Evolutionary conservation across 2,329 filamentous ascomycete genomes (phyloP), one percentile per base, ranked within the genome.

Genomic region (Pseudocercospora fijiensis): DNA sequence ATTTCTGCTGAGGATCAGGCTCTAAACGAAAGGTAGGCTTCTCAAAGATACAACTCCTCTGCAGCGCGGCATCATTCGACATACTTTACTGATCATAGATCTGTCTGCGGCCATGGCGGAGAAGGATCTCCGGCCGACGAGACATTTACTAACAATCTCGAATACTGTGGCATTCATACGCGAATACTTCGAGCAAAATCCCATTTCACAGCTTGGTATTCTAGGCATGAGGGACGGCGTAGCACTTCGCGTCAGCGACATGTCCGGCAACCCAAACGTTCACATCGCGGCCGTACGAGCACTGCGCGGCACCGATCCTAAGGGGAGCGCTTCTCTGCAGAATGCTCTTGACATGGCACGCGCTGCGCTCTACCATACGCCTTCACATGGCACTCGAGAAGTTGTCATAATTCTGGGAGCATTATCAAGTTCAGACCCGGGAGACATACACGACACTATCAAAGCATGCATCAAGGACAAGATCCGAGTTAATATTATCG

Each of bases 131-230:
- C 86, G 95, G 26, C 95, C 95, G 5, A 96, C 88, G 49, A 86
- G 94, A 65, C 93, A 94, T 77, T 85, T 92, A 41, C 85, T 97
- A 30, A 90, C 88, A 58, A 84, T 97, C 73, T 88, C 88, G 67
- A 96, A 92, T 77, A 90, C 92, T 16, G 86, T 89, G 67, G 89
- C 92, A 62, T 99, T 98, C 77, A 90, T 98, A 56, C 85, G 88
- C 64, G 94, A 97, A 76, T 99, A 92, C 79, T 99, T 98, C 75
- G 95, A 98, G 78, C 95, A 99, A 78, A 99, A 99, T 73, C 95
- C 95, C 10, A 98, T 99, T 69, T 96, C 92, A 9, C 95, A 99
- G 78, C 85, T 99, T 62, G 93, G 90, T 24, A 89, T 99, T 28
- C 82, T 99, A 43, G 94, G 91, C 57, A 96, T 98, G 90, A 87